These are phyloP conservation scores for Linnemannia exigua DNA, from an alignment of 192 early-diverging fungal genomes.

Conservation along the genomic window DNA sequence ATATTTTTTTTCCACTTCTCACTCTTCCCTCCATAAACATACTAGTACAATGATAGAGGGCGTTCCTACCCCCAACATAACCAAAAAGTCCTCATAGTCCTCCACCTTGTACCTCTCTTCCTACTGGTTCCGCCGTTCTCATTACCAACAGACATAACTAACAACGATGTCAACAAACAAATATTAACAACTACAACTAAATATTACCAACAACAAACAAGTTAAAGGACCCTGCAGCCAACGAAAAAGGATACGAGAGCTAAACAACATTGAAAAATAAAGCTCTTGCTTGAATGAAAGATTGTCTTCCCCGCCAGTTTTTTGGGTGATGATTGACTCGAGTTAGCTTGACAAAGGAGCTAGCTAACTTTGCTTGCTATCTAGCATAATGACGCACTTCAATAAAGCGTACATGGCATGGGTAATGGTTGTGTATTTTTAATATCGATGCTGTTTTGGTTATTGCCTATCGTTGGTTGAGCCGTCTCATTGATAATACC, in stretches of 20 bases:
- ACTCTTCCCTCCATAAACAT: conserved; percentile 1
- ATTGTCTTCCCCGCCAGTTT: not conserved
- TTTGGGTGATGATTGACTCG: not conserved
- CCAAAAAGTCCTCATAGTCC: not conserved
- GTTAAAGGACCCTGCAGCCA: not conserved
- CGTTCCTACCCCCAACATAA: not conserved
- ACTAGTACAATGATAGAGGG: not conserved
- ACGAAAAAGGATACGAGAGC: not conserved
- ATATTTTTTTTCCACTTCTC: not conserved
- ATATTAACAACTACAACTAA: not conserved
- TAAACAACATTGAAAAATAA: not conserved
- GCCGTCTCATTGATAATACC: too few relatives aligned
- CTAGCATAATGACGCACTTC: too few relatives aligned
- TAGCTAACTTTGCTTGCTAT: too few relatives aligned
- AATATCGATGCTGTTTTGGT: too few relatives aligned
- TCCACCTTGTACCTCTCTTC: not conserved
- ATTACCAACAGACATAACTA: not conserved
- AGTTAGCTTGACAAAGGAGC: not conserved
- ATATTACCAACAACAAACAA: not conserved
- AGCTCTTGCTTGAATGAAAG: not conserved
- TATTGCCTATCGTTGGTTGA: too few relatives aligned
- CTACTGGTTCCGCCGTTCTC: not conserved
- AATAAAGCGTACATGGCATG: too few relatives aligned
- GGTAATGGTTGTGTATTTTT: too few relatives aligned
- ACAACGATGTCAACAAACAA: not conserved